A percentile compares a stretch with the other conserved stretches of the same genome.
Conservation (phyloP, 2,329 filamentous ascomycete genomes). For the Niveomyces coronatus region DNA sequence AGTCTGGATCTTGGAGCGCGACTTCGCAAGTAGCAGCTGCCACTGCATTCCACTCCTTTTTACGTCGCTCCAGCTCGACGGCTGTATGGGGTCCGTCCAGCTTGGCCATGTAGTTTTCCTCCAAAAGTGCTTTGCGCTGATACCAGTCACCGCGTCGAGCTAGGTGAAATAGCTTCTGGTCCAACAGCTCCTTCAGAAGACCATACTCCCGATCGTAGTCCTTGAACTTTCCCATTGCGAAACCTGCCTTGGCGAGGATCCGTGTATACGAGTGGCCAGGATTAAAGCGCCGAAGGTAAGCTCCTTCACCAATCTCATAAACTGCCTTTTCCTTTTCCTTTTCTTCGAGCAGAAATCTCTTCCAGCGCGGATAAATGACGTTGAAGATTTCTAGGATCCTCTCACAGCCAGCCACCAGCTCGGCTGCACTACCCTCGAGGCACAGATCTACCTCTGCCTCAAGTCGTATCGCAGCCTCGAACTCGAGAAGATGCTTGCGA, state of each 20-base stretch:
- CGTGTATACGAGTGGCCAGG: constrained; percentile 90
- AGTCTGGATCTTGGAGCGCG: constrained; percentile 77
- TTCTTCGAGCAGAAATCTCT: constrained; percentile 59
- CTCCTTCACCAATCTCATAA: constrained; percentile 75
- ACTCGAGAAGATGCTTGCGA: constrained; percentile 67
- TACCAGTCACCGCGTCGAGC: constrained; percentile 87
- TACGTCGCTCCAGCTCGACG: constrained; percentile 42
- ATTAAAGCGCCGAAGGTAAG: constrained; percentile 80
- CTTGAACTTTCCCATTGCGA: constrained; percentile 72
- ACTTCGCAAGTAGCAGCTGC: constrained; percentile 74
- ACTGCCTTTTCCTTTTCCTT: constrained; percentile 64
- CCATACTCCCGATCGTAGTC: constrained; percentile 67
- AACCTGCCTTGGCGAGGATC: constrained; percentile 78
- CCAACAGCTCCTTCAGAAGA: constrained; percentile 63
- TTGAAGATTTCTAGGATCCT: constrained; percentile 64
- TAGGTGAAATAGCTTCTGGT: constrained; percentile 74
- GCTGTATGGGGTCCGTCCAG: constrained; percentile 35
- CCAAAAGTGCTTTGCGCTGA: constrained; percentile 83
- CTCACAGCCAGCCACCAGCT: constrained; percentile 53
- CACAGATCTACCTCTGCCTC: constrained; percentile 75
- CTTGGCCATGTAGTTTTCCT: constrained; percentile 87
- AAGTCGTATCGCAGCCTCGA: constrained; percentile 73
- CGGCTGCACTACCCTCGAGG: constrained; percentile 67
- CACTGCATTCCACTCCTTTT: constrained; percentile 71
- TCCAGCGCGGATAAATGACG: constrained; percentile 73